Conservation (phyloP, 306 rosid species). For the Astragalus membranaceus region DNA sequence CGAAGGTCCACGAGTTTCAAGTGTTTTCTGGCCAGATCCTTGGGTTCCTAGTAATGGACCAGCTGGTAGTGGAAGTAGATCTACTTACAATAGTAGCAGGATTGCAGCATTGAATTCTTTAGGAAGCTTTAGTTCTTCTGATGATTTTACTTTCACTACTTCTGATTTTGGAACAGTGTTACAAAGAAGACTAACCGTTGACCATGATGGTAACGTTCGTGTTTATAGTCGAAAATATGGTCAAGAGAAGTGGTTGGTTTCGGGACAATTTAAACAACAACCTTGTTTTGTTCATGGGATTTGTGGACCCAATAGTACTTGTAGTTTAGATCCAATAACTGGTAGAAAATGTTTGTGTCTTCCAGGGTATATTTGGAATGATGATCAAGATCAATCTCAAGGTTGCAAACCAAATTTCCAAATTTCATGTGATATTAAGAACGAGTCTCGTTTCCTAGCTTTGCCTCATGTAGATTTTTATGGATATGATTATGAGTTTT, state of each 20-base stretch:
- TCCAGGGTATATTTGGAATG: neutral
- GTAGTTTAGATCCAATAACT: neutral
- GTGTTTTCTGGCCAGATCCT: conserved; percentile 10
- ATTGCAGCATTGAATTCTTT: neutral
- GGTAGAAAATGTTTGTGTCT: conserved; percentile 15
- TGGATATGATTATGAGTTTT: neutral
- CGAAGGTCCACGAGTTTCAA: neutral
- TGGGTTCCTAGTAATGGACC: neutral
- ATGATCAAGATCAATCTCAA: neutral
- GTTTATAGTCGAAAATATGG: neutral
- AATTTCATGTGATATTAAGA: neutral
- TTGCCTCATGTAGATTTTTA: conserved; percentile 2
- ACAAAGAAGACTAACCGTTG: neutral
- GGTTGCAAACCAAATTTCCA: conserved; percentile 17
- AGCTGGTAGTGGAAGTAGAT: conserved; percentile 4
- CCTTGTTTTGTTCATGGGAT: conserved; percentile 3
- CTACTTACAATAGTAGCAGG: neutral
- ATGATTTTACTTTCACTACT: neutral
- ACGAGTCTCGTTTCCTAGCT: neutral
- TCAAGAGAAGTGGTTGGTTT: neutral
- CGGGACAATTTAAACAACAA: neutral
- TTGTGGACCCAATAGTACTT: conserved; percentile 15
- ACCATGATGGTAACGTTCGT: conserved; percentile 14
- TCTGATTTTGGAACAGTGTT: neutral
- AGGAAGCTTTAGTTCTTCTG: neutral